Evolutionary conservation across 2,329 filamentous ascomycete species (phyloP).

Genomic region (Aspergillus brasiliensis): DNA sequence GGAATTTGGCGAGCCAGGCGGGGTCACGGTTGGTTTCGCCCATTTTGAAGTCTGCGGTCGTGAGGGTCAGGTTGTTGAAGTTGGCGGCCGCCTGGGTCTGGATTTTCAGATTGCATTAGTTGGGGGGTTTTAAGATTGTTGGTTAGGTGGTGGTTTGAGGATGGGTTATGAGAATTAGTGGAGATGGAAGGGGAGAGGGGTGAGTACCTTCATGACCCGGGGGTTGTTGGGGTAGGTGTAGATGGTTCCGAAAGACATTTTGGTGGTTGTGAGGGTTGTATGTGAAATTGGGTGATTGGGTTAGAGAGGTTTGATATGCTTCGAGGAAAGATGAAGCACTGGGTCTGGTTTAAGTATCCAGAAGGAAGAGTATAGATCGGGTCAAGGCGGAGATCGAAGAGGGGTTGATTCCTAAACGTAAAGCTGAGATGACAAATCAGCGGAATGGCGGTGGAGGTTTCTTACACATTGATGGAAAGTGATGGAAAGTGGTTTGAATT

Average conservation of each 20-base stretch:
- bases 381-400: not conserved
- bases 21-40: constrained; percentile 47
- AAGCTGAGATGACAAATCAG: not conserved
- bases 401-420: not conserved
- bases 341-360: too few species aligned
- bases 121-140: not conserved
- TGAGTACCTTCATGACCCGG: constrained; percentile 23
- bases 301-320: not conserved
- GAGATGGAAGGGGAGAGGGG: not conserved
- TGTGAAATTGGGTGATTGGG: not conserved
- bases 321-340: not conserved
- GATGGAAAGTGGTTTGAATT: not conserved
- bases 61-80: constrained; percentile 39
- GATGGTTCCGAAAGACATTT: constrained; percentile 22
- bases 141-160: not conserved
- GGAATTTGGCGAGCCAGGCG: constrained; percentile 55
- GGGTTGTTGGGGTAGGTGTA: constrained; percentile 26
- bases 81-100: constrained; percentile 36
- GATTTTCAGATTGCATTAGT: not conserved
- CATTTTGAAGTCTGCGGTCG: constrained; percentile 43
- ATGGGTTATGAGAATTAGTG: not conserved
- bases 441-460: not conserved
- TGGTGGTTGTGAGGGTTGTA: constrained; percentile 13
- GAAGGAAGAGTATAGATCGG: not conserved
- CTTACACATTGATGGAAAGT: not conserved